Evolutionary conservation across 2,329 filamentous ascomycete species (phyloP).

Genomic region (Fusarium multiceps): DNA sequence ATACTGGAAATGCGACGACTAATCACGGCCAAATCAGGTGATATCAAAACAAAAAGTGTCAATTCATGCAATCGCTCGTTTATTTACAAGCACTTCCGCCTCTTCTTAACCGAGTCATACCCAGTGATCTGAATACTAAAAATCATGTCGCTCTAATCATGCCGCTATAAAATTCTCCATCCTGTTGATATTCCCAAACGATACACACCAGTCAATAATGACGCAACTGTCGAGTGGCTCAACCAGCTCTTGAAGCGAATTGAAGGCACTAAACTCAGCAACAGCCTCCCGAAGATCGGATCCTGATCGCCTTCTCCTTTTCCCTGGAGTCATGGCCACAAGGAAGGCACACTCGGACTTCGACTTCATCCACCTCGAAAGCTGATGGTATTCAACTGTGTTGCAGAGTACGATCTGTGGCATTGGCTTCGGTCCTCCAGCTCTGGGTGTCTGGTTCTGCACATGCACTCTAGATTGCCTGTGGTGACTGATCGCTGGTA

Average conservation of each 20-base stretch:
- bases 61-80: constrained; percentile 7
- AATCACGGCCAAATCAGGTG: background rate
- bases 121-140: background rate
- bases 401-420: background rate
- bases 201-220: background rate
- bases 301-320: background rate
- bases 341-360: constrained; percentile 38
- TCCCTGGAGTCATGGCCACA: constrained; percentile 43
- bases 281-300: background rate
- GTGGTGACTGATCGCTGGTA: background rate
- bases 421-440: background rate
- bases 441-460: background rate
- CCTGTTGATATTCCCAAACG: background rate
- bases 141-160: constrained; percentile 20
- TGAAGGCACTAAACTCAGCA: background rate
- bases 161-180: constrained; percentile 10
- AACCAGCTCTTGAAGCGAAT: background rate
- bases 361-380: background rate
- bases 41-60: background rate
- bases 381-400: too few species aligned
- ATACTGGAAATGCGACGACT: background rate
- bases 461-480: background rate
- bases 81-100: background rate
- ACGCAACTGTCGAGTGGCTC: background rate
- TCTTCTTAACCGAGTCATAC: background rate